Evolutionary conservation across 768 basidiomycete genomes (phyloP), one percentile per base, ranked within the genome.

Genomic region (Hericium erinaceus): DNA sequence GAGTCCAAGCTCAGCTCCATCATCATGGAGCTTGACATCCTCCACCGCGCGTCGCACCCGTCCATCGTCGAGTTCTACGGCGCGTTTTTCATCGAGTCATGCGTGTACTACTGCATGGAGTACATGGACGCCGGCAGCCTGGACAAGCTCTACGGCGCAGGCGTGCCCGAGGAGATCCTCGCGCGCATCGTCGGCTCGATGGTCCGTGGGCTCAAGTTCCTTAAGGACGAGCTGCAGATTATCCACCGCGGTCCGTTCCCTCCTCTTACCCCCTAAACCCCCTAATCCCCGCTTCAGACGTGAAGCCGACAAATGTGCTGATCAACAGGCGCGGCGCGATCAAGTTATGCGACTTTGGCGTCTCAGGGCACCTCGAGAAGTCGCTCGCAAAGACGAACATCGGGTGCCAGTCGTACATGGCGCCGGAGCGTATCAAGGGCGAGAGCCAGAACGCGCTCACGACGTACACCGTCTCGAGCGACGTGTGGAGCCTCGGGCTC

Each of bases 51-150:
- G 3, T 80, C 87, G 48, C 85, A 89, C 9, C 89, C 89, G 2
- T 85, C 91, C 67, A 98, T 98, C 63, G 92, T 99, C 66, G 97
- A 98, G 60, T 99, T 99, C 65, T 98, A 95, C 68, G 97, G 97
- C 48, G 97, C 97, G 4, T 99, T 99, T 76, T 98, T 97, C 72
- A 94, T 97, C 72, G 97, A 99, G 69, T 92, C 92, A n/a, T 99
- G 95, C 70, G 97, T 99, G 22, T 98, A 99, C 73, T 98, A 97
- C 70, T 98, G 95, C 73, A 98, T 98, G 95, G 97, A 99, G 76
- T 92, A 87, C 73, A 99, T 99, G 97, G 95, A 99, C 69, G 95
- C 94, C 11, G 94, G 95, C n/a, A 89, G 86, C 41, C 79, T 99
- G 50, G 97, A 98, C 69, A 90, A 87, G 62, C 78, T 98, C 26